These are phyloP conservation scores for Petunia secreta DNA, from an alignment of 257 asterid genomes.

Conservation along the genomic window DNA sequence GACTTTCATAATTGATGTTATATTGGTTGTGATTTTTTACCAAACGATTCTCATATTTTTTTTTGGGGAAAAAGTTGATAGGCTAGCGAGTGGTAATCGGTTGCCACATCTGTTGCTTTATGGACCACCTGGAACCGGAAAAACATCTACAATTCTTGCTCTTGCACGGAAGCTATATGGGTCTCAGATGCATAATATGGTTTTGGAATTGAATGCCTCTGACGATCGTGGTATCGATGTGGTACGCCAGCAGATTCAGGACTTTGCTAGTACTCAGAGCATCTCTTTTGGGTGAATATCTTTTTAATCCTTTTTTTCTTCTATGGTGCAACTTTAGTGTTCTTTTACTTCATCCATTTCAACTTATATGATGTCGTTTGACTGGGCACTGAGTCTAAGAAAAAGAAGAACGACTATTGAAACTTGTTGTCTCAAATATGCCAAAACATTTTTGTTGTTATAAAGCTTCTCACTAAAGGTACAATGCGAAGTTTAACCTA, in stretches of 20 bases:
- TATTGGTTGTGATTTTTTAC: slow-evolving; percentile 29
- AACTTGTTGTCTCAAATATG: too few species aligned
- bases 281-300: slow-evolving; percentile 77
- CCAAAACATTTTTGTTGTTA: too few species aligned
- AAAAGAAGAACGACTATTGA: too few species aligned
- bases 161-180: slow-evolving; percentile 91
- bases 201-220: slow-evolving; percentile 94
- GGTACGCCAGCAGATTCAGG: slow-evolving; percentile 98
- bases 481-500: too few species aligned
- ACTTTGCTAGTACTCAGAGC: slow-evolving; percentile 98
- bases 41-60: slow-evolving; percentile 34
- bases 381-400: too few species aligned
- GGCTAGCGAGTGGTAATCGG: slow-evolving; percentile 85
- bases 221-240: slow-evolving; percentile 98
- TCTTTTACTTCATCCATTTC: background rate
- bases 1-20: too few species aligned
- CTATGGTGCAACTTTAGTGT: background rate
- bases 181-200: slow-evolving; percentile 82
- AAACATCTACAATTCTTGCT: slow-evolving; percentile 92
- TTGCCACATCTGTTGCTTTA: slow-evolving; percentile 92
- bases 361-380: too few species aligned
- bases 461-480: too few species aligned
- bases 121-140: slow-evolving; percentile 99
- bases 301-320: background rate
- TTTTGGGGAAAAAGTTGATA: slow-evolving; percentile 64